phyloP scores from a whole-genome alignment of 1,284 basidiomycete genomes.

The Wallemia hederae region DNA sequence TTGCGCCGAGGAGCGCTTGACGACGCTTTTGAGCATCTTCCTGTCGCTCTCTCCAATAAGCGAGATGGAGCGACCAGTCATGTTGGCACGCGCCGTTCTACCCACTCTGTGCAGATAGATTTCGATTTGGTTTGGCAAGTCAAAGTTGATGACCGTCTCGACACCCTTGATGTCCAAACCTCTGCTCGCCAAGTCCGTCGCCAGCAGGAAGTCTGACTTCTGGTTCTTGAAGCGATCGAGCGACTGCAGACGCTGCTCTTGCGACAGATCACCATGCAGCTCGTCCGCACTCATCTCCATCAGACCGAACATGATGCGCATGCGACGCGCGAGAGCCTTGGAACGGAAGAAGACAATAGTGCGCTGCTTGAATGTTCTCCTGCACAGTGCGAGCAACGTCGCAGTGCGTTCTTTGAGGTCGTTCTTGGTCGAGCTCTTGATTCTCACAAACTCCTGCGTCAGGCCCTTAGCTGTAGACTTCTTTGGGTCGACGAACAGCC shows the following conservation, averaged over 20 bases:
- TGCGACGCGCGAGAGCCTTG: constrained; percentile 87
- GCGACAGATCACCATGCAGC: constrained; percentile 75
- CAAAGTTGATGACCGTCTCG: constrained; percentile 92
- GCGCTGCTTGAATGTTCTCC: constrained; percentile 49
- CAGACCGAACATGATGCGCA: constrained; percentile 75
- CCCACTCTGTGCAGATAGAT: constrained; percentile 93
- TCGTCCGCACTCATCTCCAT: constrained; percentile 63
- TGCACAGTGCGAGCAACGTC: constrained; percentile 54
- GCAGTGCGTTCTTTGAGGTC: constrained; percentile 36
- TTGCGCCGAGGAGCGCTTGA: constrained; percentile 43
- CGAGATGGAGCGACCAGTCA: constrained; percentile 77
- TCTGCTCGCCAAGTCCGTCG: constrained; percentile 79
- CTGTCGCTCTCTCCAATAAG: constrained; percentile 87
- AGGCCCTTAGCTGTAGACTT: constrained; percentile 63
- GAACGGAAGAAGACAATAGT: constrained; percentile 84
- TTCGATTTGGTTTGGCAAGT: constrained; percentile 78
- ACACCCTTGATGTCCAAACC: constrained; percentile 92
- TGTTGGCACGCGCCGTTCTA: constrained; percentile 78
- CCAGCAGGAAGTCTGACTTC: constrained; percentile 61
- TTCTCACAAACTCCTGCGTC: constrained; percentile 78
- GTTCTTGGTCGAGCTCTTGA: constrained; percentile 27
- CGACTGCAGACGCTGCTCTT: constrained; percentile 75
- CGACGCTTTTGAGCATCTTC: constrained; percentile 81
- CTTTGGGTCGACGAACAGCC: constrained; percentile 85
- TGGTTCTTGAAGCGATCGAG: constrained; percentile 66